Percentiles rank a stretch among this genome's conserved stretches.
phyloP scores from a whole-genome alignment of 257 asterid species.

The Przewalskia tangutica region DNA sequence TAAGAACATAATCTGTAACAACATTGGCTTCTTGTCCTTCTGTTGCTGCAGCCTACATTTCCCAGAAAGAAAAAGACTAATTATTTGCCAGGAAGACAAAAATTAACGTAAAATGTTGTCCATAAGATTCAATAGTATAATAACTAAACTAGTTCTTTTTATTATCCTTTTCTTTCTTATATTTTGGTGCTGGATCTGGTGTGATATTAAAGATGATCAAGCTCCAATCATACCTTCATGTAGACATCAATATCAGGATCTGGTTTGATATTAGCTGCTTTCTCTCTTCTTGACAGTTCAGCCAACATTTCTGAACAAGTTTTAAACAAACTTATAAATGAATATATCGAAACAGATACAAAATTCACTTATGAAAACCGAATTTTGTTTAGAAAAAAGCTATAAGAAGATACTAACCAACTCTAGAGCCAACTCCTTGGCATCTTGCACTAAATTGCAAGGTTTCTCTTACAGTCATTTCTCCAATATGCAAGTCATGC shows the following conservation, averaged over 20 bases:
- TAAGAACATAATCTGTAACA: conserved; percentile 29
- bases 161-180: not conserved
- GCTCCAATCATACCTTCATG: conserved; percentile 22
- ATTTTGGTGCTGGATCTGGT: not conserved
- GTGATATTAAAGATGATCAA: no score
- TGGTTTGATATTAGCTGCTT: conserved; percentile 29
- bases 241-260: conserved; percentile 31
- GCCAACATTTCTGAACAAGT: conserved; percentile 25
- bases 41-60: conserved; percentile 23
- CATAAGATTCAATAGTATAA: not conserved
- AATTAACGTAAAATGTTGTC: no score
- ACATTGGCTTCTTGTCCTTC: conserved; percentile 33
- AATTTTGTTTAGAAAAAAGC: not conserved
- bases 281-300: conserved; percentile 33
- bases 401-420: conserved; percentile 31
- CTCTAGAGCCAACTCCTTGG: conserved; percentile 66
- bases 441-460: conserved; percentile 58
- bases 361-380: no score
- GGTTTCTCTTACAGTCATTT: conserved; percentile 74
- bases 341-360: no score
- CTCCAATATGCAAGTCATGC: conserved; percentile 55
- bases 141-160: not conserved
- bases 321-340: not conserved
- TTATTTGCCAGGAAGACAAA: no score
- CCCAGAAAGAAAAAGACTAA: not conserved